phyloP scores from a whole-genome alignment of 2,329 filamentous ascomycete species.

The Nemania sp. region DNA sequence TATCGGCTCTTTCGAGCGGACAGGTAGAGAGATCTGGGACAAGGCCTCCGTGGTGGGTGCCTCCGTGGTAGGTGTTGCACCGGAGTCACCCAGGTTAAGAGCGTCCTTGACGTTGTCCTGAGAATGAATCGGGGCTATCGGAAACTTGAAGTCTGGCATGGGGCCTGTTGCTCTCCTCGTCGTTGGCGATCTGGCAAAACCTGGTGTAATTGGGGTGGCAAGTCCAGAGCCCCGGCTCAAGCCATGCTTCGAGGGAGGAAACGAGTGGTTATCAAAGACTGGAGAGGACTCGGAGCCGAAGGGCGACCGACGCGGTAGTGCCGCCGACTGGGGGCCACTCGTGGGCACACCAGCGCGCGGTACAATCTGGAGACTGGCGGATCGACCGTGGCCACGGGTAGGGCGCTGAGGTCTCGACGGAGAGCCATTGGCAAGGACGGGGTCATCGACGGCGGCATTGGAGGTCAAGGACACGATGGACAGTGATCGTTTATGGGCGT shows the following conservation, averaged over 20 bases:
- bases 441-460: slow-evolving; percentile 52
- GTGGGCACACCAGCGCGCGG: slow-evolving; percentile 53
- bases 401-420: slow-evolving; percentile 54
- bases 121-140: slow-evolving; percentile 51
- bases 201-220: slow-evolving; percentile 54
- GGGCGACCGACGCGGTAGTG: slow-evolving; percentile 47
- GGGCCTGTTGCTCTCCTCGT: slow-evolving; percentile 49
- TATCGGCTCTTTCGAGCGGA: slow-evolving; percentile 50
- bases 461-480: slow-evolving; percentile 81
- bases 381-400: slow-evolving; percentile 71
- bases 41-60: slow-evolving; percentile 40
- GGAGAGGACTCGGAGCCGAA: slow-evolving; percentile 56
- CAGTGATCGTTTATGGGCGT: slow-evolving; percentile 74
- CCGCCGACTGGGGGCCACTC: slow-evolving; percentile 50
- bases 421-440: slow-evolving; percentile 48
- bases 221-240: slow-evolving; percentile 46
- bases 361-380: slow-evolving; percentile 79
- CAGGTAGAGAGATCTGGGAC: slow-evolving; percentile 45
- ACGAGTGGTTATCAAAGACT: slow-evolving; percentile 57
- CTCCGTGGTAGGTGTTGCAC: slow-evolving; percentile 46
- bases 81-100: slow-evolving; percentile 44
- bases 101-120: slow-evolving; percentile 40
- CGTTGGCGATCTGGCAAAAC: slow-evolving; percentile 43
- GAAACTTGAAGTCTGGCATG: slow-evolving; percentile 63
- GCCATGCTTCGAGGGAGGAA: slow-evolving; percentile 54